Evolutionary conservation across 306 rosid species (phyloP), one percentile per base, ranked within the genome.

Genomic region (Vicia faba): DNA sequence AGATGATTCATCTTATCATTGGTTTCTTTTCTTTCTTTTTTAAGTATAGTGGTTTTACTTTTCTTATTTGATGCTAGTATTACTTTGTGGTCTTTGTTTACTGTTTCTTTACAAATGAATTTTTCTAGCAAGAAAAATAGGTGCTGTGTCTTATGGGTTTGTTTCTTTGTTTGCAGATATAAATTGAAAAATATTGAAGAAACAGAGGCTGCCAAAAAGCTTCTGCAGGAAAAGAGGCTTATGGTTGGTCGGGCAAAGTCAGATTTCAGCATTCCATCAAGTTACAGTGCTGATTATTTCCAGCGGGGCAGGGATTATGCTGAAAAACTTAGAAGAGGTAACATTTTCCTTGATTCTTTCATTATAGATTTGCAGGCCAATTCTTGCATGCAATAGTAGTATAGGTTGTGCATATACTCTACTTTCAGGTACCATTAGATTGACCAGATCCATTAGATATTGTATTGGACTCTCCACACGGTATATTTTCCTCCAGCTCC

Each of bases 301-400:
- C 99, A 93, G 77, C 99, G 99, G 36, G 99, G 97, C 81, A 85
- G 85, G 84, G 99, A 93, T 83, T 93, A 93, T 84, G 96, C 99
- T 68, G 99, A 93, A 78, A 93, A 86, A 74, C 97, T 93, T 70
- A 77, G 99, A 83, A 84, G 90, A 88, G 98, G 98, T 89, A 48
- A 23, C 55, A 49, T 77, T 69, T 38, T 56, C 61, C 18, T 50
- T 68, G 49, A 18, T 31, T 56, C 23, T 61, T 26, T 50, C 33
- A 40, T 59, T 41, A 56, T 56, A 12, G 31, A 39, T 7, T 7
- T 64, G 15, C 18, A 33, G 38, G 38, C 38, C 38, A 33, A 33
- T 33, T 33, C 38, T 6, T 1, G 38, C 9, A 7, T 6, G 38
- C 38, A 7, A 33, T 33, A 33, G 2, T 7, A 33, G 2, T 7